A percentile compares a stretch with the other conserved stretches of the same genome.
Evolutionary conservation across 2,329 filamentous ascomycete species (phyloP).

Genomic region (Exophiala alcalophila): DNA sequence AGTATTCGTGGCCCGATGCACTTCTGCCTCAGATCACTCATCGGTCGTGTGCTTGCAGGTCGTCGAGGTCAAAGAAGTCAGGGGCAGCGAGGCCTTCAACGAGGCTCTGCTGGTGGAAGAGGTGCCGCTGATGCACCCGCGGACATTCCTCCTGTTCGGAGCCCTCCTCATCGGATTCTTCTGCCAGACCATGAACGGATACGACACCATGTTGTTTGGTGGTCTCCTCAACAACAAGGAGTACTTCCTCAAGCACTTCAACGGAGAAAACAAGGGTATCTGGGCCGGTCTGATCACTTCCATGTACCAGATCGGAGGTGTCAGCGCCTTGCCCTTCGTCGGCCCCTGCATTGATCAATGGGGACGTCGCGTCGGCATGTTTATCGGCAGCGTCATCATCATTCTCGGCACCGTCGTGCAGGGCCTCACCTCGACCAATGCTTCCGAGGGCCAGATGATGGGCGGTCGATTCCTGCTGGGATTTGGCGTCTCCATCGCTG

Average conservation of each 20-base stretch:
- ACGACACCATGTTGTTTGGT: slow-evolving; percentile 57
- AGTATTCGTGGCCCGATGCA: background rate
- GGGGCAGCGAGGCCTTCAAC: slow-evolving; percentile 54
- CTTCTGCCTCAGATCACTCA: background rate
- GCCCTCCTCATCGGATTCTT: slow-evolving; percentile 38
- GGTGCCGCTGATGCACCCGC: slow-evolving; percentile 10
- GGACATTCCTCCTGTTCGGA: slow-evolving; percentile 25
- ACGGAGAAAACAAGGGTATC: slow-evolving; percentile 41
- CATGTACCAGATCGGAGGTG: slow-evolving; percentile 50
- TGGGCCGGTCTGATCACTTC: slow-evolving; percentile 46
- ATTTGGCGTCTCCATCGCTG: slow-evolving; percentile 59
- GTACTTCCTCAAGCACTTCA: slow-evolving; percentile 43
- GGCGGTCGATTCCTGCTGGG: slow-evolving; percentile 55
- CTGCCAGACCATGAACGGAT: slow-evolving; percentile 56
- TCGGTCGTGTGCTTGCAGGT: slow-evolving; percentile 7
- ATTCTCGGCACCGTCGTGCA: slow-evolving; percentile 53
- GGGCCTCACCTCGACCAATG: slow-evolving; percentile 42
- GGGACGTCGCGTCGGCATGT: slow-evolving; percentile 56
- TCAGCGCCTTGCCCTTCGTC: slow-evolving; percentile 47
- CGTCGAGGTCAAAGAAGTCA: slow-evolving; percentile 43
- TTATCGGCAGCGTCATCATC: slow-evolving; percentile 54
- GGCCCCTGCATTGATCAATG: slow-evolving; percentile 47
- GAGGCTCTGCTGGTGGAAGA: slow-evolving; percentile 56
- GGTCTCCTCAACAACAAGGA: slow-evolving; percentile 49
- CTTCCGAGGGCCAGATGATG: slow-evolving; percentile 52